phyloP scores from a whole-genome alignment of 2,329 filamentous ascomycete genomes.

The Xylariaceae sp. region DNA sequence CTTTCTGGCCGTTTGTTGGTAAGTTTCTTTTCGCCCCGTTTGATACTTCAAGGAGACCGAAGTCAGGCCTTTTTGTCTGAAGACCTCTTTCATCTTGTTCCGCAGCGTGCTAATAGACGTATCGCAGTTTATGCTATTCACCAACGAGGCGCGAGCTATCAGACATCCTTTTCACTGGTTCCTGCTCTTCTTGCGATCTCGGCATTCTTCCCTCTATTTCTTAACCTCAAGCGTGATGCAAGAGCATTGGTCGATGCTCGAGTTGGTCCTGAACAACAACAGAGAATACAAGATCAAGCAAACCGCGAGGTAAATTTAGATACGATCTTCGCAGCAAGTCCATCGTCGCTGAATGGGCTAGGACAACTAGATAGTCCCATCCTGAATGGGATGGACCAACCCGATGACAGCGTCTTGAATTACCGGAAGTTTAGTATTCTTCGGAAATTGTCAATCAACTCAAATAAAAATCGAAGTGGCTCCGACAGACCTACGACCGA shows the following conservation, averaged over 20 bases:
- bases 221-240: conserved; percentile 44
- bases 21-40: background rate
- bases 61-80: background rate
- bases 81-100: background rate
- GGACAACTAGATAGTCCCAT: background rate
- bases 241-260: conserved; percentile 41
- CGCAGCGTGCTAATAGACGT: conserved; percentile 2
- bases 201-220: conserved; percentile 45
- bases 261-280: conserved; percentile 32
- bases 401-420: conserved; percentile 6
- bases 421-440: conserved; percentile 22
- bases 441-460: conserved; percentile 24
- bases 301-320: conserved; percentile 42
- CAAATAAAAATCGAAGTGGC: conserved; percentile 22
- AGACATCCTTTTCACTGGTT: conserved; percentile 60
- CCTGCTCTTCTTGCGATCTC: conserved; percentile 46
- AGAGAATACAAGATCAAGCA: conserved; percentile 32
- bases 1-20: conserved; percentile 65
- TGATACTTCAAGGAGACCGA: background rate
- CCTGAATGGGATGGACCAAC: conserved; percentile 1
- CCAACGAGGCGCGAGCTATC: conserved; percentile 53
- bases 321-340: conserved; percentile 34
- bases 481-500: conserved; percentile 21
- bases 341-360: conserved; percentile 17
- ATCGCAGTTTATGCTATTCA: conserved; percentile 57